These are phyloP conservation scores for Exserohilum rostratum DNA, from an alignment of 2,329 filamentous ascomycete genomes.

Conservation along the genomic window DNA sequence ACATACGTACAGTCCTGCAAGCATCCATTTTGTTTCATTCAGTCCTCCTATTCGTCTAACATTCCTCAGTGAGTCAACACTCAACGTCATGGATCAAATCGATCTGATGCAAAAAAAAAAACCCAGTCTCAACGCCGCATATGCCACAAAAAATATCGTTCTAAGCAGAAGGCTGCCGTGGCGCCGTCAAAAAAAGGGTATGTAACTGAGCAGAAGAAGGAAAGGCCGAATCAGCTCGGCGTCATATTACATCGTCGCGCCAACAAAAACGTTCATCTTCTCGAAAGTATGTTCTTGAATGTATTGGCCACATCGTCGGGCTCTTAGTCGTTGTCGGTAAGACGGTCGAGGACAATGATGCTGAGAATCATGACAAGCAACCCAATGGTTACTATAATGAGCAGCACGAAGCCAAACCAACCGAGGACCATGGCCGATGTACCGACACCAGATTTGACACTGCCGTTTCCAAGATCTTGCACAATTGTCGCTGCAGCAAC, in stretches of 20 bases:
- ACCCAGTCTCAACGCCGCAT: slow-evolving; percentile 33
- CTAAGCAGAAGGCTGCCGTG: slow-evolving; percentile 34
- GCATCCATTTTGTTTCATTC: slow-evolving; percentile 21
- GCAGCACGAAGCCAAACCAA: slow-evolving; percentile 92
- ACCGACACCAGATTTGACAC: slow-evolving; percentile 85
- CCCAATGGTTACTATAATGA: slow-evolving; percentile 95
- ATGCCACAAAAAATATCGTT: slow-evolving; percentile 38
- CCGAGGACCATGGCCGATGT: slow-evolving; percentile 95
- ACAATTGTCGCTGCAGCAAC: slow-evolving; percentile 93
- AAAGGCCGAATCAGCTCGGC: slow-evolving; percentile 36
- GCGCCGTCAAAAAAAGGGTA: slow-evolving; percentile 36
- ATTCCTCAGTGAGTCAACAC: slow-evolving; percentile 7
- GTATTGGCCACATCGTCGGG: neutral
- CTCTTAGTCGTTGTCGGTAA: slow-evolving; percentile 52
- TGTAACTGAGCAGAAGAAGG: slow-evolving; percentile 35
- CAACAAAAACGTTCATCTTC: slow-evolving; percentile 20
- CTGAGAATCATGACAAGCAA: slow-evolving; percentile 96
- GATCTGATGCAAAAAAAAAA: slow-evolving; percentile 21
- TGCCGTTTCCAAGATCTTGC: slow-evolving; percentile 89
- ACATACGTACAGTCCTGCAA: slow-evolving; percentile 36
- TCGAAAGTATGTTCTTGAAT: slow-evolving; percentile 15
- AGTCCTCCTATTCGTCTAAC: slow-evolving; percentile 14
- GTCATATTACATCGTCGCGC: slow-evolving; percentile 32
- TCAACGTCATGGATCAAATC: slow-evolving; percentile 15
- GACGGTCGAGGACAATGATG: slow-evolving; percentile 76